Base-by-base conservation (phyloP, 805 yeast species). In the Torulaspora maleeae region DNA sequence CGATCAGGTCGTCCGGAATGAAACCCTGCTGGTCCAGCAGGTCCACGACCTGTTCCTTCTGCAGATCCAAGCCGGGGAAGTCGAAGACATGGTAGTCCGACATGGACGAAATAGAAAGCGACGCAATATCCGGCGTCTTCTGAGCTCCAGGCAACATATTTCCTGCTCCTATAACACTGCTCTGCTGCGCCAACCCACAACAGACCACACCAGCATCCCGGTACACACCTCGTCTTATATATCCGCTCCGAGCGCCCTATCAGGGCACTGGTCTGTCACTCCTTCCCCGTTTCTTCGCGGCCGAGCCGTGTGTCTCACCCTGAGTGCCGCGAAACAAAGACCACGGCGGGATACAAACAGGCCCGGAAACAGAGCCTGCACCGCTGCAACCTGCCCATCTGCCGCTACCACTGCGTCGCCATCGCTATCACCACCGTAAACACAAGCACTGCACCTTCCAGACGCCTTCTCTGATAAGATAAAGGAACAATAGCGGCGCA, bases 1-100 rank as follows among this genome's bases (percentile, higher is more conserved):
- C 96, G 53, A 91, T 86, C 56, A 88, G 73, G 45, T 78, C 69
- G 56, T 86, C 95, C 8, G 98, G 99, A 49, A 91, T 86, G 61
- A 91, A 86, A 0, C 96, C 98, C 27, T 83, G 79, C 43, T 77
- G 74, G 62, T 88, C 95, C 45, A 91, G 70, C 33, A 80, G 74
- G 61, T 88, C 95, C 67, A 88, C 78, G 36, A 91, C 97, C 50
- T 75, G 74, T 53, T 81, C 89, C 64, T 82, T 77, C 66, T 93
- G 98, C 38, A 77, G 74, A 60, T 81, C 84, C 63, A 86, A 88
- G 28, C 90, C 95, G 19, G 80, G 76, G 61, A 88, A 91, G 4
- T 85, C 83, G 43, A 80, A 73, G 41, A 84, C 77, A 51, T 80
- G 79, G 73, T 89, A 91, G 52, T 89, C 96, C 16, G 74, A 66